Percentiles rank a stretch among this genome's conserved stretches.
These are phyloP conservation scores for Amanita rubescens DNA, from an alignment of 768 basidiomycete species.

Conservation along the genomic window DNA sequence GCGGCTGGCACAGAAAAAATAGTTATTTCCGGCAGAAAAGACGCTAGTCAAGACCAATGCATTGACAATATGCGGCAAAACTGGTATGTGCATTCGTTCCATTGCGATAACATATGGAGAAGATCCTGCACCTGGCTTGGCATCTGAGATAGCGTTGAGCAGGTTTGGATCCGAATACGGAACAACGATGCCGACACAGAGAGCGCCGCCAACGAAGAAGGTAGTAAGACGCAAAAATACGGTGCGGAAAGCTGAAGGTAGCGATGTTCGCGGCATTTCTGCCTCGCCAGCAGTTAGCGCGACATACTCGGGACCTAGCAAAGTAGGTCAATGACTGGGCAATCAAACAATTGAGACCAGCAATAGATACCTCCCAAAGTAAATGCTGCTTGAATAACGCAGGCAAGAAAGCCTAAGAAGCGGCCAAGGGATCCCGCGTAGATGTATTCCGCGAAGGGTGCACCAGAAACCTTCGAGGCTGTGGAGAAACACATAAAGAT, in stretches of 20 bases:
- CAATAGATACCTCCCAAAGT: constrained; percentile 43
- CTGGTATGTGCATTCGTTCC: constrained; percentile 55
- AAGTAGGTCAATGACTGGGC: not conserved
- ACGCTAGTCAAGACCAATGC: constrained; percentile 59
- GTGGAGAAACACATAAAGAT: not conserved
- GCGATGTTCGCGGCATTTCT: constrained; percentile 56
- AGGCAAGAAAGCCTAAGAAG: constrained; percentile 58
- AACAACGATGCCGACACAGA: constrained; percentile 72
- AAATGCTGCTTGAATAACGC: constrained; percentile 54
- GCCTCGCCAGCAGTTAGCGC: constrained; percentile 68
- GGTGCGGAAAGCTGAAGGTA: constrained; percentile 65
- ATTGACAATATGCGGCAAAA: constrained; percentile 66
- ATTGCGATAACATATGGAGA: constrained; percentile 88
- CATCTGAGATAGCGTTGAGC: constrained; percentile 45
- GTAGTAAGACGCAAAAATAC: constrained; percentile 74
- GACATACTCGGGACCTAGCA: constrained; percentile 41
- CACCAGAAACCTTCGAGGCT: constrained; percentile 38
- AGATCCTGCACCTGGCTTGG: constrained; percentile 48
- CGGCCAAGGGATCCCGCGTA: constrained; percentile 46
- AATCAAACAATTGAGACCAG: not conserved
- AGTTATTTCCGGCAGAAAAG: constrained; percentile 69
- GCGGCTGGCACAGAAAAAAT: constrained; percentile 52
- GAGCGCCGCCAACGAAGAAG: constrained; percentile 70
- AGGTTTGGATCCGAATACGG: constrained; percentile 61
- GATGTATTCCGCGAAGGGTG: constrained; percentile 53